Conservation (phyloP, 1,284 basidiomycete species). For the Sanghuangporus sanghuang region DNA sequence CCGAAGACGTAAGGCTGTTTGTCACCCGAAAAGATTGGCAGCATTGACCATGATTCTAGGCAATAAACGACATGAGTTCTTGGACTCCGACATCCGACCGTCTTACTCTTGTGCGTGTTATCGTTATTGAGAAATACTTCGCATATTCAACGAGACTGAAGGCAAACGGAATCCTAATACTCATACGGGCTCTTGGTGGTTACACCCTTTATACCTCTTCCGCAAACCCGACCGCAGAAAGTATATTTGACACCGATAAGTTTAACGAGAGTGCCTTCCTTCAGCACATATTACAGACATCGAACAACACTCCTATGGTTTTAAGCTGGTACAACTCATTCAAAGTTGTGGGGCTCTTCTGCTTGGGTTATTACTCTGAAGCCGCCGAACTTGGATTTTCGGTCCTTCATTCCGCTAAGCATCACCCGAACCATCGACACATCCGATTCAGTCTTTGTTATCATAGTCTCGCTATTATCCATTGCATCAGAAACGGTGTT, state of each 20-base stretch:
- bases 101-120: background rate
- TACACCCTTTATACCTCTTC: constrained; percentile 38
- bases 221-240: constrained; percentile 35
- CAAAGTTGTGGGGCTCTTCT: constrained; percentile 59
- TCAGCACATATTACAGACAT: constrained; percentile 34
- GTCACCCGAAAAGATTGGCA: background rate
- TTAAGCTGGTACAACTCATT: constrained; percentile 66
- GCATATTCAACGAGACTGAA: constrained; percentile 22
- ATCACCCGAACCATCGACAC: constrained; percentile 64
- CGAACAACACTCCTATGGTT: constrained; percentile 45
- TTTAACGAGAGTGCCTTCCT: constrained; percentile 56
- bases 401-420: constrained; percentile 49
- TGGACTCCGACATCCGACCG: constrained; percentile 53
- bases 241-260: constrained; percentile 52
- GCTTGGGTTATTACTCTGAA: constrained; percentile 50
- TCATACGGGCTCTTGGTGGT: constrained; percentile 57
- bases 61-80: constrained; percentile 47
- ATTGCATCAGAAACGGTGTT: constrained; percentile 43
- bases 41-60: constrained; percentile 30
- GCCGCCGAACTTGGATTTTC: constrained; percentile 58
- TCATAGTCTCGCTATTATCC: constrained; percentile 58
- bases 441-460: constrained; percentile 63
- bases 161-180: constrained; percentile 44
- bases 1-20: constrained; percentile 49
- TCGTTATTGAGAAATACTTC: no score